Conservation (phyloP, 2,329 filamentous ascomycete species). For the Elsinoe perseae region DNA sequence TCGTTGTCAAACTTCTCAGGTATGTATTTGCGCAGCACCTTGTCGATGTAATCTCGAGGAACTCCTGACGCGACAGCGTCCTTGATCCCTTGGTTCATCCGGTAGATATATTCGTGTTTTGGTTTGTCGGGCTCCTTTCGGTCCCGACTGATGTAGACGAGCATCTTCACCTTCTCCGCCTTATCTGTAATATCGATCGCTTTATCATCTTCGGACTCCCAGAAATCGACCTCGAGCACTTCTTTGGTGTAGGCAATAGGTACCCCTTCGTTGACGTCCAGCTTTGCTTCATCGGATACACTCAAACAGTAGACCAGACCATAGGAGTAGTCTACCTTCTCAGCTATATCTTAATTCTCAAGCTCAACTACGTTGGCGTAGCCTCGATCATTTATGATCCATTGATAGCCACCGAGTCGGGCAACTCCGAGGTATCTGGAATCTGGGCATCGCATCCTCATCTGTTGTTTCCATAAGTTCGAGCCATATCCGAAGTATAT, state of each 20-base stretch:
- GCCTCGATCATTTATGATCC: conserved; percentile 60
- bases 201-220: conserved; percentile 24
- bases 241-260: conserved; percentile 54
- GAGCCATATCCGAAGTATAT: conserved; percentile 66
- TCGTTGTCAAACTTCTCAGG: conserved; percentile 27
- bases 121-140: conserved; percentile 36
- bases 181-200: conserved; percentile 24
- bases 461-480: conserved; percentile 60
- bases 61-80: conserved; percentile 51
- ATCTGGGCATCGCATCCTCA: conserved; percentile 52
- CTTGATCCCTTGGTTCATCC: conserved; percentile 56
- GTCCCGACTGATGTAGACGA: conserved; percentile 54
- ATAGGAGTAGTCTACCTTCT: conserved; percentile 42
- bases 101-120: conserved; percentile 50
- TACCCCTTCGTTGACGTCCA: conserved; percentile 57
- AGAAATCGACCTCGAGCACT: conserved; percentile 39
- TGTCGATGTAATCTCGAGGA: conserved; percentile 47
- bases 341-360: not conserved
- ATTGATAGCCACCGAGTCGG: conserved; percentile 49
- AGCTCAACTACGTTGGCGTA: conserved; percentile 58
- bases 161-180: conserved; percentile 31
- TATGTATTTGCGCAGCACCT: conserved; percentile 48
- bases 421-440: conserved; percentile 52
- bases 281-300: conserved; percentile 41
- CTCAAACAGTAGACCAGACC: conserved; percentile 51